Conservation (phyloP, 2,329 filamentous ascomycete species). For the Westerdykella ornata region DNA sequence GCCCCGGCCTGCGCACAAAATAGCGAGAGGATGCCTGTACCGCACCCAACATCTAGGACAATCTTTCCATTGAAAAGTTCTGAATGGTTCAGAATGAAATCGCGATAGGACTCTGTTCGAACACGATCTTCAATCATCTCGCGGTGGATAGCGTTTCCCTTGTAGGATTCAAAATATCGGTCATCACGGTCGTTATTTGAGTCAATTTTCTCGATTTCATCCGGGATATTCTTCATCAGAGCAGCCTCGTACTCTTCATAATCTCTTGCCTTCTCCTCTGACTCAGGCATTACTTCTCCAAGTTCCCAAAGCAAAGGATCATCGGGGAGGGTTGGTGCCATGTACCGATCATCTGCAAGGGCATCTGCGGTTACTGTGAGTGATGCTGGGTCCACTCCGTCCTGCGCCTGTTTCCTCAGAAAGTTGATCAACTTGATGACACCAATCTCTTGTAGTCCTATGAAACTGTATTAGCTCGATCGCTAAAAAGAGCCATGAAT, state of each 20-base stretch:
- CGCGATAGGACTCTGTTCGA: slow-evolving; percentile 84
- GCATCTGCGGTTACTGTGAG: slow-evolving; percentile 52
- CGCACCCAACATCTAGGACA: slow-evolving; percentile 83
- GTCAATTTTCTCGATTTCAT: slow-evolving; percentile 25
- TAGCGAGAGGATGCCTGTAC: slow-evolving; percentile 80
- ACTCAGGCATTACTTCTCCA: slow-evolving; percentile 58
- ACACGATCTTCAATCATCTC: slow-evolving; percentile 90
- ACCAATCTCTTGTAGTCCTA: slow-evolving; percentile 29
- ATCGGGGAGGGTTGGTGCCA: slow-evolving; percentile 80
- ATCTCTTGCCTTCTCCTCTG: slow-evolving; percentile 23
- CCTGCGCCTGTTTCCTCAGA: slow-evolving; percentile 39
- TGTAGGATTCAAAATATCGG: slow-evolving; percentile 59
- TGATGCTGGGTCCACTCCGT: slow-evolving; percentile 38
- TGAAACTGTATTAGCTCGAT: slow-evolving; percentile 13
- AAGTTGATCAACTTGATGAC: slow-evolving; percentile 43
- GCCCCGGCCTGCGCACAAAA: slow-evolving; percentile 90
- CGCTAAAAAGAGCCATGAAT: slow-evolving; percentile 1
- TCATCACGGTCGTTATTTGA: slow-evolving; percentile 46
- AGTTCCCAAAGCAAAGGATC: slow-evolving; percentile 83
- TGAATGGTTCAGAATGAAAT: slow-evolving; percentile 92
- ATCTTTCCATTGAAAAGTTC: slow-evolving; percentile 77
- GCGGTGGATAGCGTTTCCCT: slow-evolving; percentile 72
- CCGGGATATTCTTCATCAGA: slow-evolving; percentile 38
- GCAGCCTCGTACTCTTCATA: slow-evolving; percentile 34
- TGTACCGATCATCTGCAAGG: slow-evolving; percentile 69